A percentile compares a stretch with the other conserved stretches of the same genome.
Evolutionary conservation across 495 filamentous ascomycete species (phyloP).

Genomic region (Penicillium silybi): DNA sequence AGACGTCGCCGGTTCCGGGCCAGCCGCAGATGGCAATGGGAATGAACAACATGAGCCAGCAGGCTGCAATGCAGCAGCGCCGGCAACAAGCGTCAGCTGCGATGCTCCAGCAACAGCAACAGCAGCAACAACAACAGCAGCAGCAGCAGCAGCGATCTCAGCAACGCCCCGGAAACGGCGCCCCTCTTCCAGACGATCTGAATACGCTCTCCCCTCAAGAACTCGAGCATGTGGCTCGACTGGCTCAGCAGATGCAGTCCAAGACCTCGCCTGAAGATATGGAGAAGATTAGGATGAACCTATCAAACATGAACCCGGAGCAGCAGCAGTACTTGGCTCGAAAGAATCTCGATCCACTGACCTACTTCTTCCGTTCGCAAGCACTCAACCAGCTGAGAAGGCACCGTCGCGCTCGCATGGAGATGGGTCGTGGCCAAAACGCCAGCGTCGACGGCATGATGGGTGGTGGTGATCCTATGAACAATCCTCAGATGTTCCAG

Average conservation of each 20-base stretch:
- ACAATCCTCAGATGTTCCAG: constrained; percentile 40
- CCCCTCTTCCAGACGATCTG: constrained; percentile 33
- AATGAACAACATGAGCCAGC: constrained; percentile 43
- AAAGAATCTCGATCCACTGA: constrained; percentile 45
- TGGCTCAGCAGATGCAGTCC: constrained; percentile 39
- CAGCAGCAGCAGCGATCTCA: constrained; percentile 30
- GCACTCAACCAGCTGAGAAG: constrained; percentile 38
- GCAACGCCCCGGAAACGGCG: constrained; percentile 28
- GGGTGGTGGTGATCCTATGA: constrained; percentile 36
- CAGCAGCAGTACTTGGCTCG: constrained; percentile 37
- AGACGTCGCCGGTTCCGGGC: constrained; percentile 46
- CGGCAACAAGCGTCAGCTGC: constrained; percentile 27
- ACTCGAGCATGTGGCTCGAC: constrained; percentile 37
- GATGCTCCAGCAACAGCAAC: constrained; percentile 37
- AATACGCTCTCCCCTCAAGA: constrained; percentile 39
- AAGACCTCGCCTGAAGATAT: constrained; percentile 41
- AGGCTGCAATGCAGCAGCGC: constrained; percentile 33
- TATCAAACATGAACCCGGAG: constrained; percentile 42
- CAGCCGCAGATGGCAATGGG: constrained; percentile 44
- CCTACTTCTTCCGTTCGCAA: constrained; percentile 48
- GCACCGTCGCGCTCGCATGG: constrained; percentile 31
- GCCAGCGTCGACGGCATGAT: constrained; percentile 30
- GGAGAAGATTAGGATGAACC: constrained; percentile 40
- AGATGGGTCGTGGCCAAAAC: constrained; percentile 31
- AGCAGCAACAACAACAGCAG: constrained; percentile 25